Evolutionary conservation across 1,139 yeast species (phyloP).

Genomic region (Yamadazyma blattariae): DNA sequence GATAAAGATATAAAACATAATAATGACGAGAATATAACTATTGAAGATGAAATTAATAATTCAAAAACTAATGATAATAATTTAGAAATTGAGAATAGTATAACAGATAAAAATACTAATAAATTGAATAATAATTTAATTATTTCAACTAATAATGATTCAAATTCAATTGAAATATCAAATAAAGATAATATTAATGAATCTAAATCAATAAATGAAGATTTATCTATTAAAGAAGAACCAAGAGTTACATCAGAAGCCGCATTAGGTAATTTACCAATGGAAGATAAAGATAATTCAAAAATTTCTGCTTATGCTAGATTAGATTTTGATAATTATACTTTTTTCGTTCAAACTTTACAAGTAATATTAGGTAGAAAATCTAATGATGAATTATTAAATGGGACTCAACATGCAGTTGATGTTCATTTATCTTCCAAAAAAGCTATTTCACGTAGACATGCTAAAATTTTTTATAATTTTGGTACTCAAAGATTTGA

Average conservation of each 20-base stretch:
- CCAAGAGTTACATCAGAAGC: slow-evolving; percentile 21
- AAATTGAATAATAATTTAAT: no score
- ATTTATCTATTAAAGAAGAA: slow-evolving; percentile 2
- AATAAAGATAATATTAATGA: neutral
- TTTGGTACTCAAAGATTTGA: slow-evolving; percentile 94
- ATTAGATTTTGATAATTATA: slow-evolving; percentile 85
- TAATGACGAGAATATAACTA: neutral
- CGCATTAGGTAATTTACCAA: slow-evolving; percentile 16
- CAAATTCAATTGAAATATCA: neutral
- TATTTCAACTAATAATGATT: no score
- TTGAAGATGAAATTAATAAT: neutral
- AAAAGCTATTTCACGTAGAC: slow-evolving; percentile 88
- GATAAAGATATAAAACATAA: neutral
- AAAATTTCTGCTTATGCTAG: slow-evolving; percentile 91
- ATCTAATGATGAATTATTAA: slow-evolving; percentile 64
- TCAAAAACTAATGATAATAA: neutral
- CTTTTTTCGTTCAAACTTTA: slow-evolving; percentile 92
- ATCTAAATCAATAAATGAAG: neutral
- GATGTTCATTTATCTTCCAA: slow-evolving; percentile 91
- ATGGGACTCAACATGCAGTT: slow-evolving; percentile 55
- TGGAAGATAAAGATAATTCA: slow-evolving; percentile 29
- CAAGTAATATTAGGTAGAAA: slow-evolving; percentile 91
- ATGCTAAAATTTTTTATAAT: slow-evolving; percentile 92
- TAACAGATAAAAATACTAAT: neutral
- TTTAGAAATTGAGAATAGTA: neutral